Percentiles rank a stretch among this genome's conserved stretches.
Conservation (phyloP, 768 basidiomycete species). For the Phylloporus sp. region DNA sequence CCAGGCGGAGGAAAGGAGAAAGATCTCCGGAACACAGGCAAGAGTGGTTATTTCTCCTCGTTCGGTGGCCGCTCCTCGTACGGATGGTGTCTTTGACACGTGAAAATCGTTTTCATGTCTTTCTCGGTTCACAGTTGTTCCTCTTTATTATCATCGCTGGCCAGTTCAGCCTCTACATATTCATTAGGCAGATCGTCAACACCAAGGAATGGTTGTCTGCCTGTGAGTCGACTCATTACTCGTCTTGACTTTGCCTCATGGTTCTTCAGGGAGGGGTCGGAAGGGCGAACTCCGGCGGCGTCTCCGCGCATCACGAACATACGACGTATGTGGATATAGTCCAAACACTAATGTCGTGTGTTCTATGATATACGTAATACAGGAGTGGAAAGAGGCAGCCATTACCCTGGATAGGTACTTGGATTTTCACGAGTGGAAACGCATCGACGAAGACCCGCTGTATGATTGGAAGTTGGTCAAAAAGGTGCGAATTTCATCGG, state of each 20-base stretch:
- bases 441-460: constrained; percentile 78
- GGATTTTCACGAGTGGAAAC: constrained; percentile 89
- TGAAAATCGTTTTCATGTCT: constrained; percentile 5
- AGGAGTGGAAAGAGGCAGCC: constrained; percentile 90
- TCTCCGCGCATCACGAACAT: constrained; percentile 69
- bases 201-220: constrained; percentile 90
- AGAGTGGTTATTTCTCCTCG: constrained; percentile 72
- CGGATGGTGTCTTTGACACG: constrained; percentile 16
- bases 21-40: constrained; percentile 43
- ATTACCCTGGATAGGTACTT: constrained; percentile 75
- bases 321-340: constrained; percentile 47
- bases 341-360: background rate
- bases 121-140: constrained; percentile 49
- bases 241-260: background rate
- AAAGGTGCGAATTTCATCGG: constrained; percentile 44
- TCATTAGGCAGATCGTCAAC: constrained; percentile 90
- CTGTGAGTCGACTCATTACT: constrained; percentile 47
- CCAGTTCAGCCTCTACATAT: constrained; percentile 83
- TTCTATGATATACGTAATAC: background rate
- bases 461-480: constrained; percentile 89
- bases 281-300: constrained; percentile 75
- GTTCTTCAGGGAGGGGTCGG: constrained; percentile 69
- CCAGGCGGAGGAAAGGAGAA: constrained; percentile 37
- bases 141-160: constrained; percentile 79
- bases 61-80: constrained; percentile 87